phyloP scores from a whole-genome alignment of 1,139 yeast genomes.

The Diutina rugosa region DNA sequence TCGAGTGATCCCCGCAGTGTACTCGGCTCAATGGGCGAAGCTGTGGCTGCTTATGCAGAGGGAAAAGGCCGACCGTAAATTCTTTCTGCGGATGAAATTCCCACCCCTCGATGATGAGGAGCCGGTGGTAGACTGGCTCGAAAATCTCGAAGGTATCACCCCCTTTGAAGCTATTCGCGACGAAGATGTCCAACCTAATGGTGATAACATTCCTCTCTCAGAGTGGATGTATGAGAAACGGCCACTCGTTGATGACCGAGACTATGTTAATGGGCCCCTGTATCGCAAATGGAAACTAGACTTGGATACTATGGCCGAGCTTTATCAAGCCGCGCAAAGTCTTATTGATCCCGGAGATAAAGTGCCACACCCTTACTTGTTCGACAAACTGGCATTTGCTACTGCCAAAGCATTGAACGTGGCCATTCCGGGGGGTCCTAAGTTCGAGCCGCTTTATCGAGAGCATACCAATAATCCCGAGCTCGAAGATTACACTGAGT shows the following conservation, averaged over 20 bases:
- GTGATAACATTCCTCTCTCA: slow-evolving; percentile 32
- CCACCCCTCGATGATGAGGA: slow-evolving; percentile 98
- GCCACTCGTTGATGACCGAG: slow-evolving; percentile 51
- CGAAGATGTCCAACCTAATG: slow-evolving; percentile 37
- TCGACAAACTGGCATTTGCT: slow-evolving; percentile 65
- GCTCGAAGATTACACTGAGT: slow-evolving; percentile 74
- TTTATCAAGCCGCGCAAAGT: slow-evolving; percentile 54
- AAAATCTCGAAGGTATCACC: slow-evolving; percentile 61
- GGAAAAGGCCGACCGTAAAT: slow-evolving; percentile 82
- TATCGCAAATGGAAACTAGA: slow-evolving; percentile 63
- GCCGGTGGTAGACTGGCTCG: slow-evolving; percentile 77
- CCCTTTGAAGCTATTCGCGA: slow-evolving; percentile 61
- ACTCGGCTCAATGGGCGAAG: slow-evolving; percentile 91
- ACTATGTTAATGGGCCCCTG: slow-evolving; percentile 58
- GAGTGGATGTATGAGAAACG: slow-evolving; percentile 68
- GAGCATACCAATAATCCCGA: slow-evolving; percentile 44
- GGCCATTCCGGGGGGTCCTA: slow-evolving; percentile 92
- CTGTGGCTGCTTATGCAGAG: slow-evolving; percentile 89
- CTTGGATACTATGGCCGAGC: slow-evolving; percentile 47
- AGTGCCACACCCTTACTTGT: slow-evolving; percentile 11
- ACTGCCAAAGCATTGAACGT: slow-evolving; percentile 85
- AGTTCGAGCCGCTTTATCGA: slow-evolving; percentile 78
- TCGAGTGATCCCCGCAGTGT: slow-evolving; percentile 83
- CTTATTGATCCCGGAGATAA: slow-evolving; percentile 11
- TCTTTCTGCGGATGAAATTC: slow-evolving; percentile 81